phyloP scores from a whole-genome alignment of 768 basidiomycete genomes.

The Cyclocybe cylindracea region DNA sequence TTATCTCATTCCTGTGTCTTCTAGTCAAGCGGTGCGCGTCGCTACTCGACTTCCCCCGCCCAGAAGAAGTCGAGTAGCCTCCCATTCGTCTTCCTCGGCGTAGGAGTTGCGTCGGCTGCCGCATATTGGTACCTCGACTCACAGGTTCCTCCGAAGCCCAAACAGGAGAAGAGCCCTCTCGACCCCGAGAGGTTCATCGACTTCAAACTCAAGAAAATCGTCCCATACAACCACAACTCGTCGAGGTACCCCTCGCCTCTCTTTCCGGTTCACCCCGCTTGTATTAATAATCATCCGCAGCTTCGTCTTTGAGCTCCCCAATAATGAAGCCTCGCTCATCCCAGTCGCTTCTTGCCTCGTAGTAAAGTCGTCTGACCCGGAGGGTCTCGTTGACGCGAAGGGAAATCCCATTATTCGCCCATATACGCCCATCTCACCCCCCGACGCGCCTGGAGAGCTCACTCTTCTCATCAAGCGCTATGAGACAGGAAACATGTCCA shows the following conservation, averaged over 20 bases:
- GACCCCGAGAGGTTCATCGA: conserved; percentile 76
- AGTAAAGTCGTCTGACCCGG: conserved; percentile 72
- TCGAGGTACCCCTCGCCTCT: conserved; percentile 50
- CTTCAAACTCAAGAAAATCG: conserved; percentile 79
- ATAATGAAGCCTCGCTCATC: conserved; percentile 74
- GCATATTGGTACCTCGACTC: conserved; percentile 54
- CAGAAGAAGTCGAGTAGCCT: conserved; percentile 50
- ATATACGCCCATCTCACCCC: conserved; percentile 88
- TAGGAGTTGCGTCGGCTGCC: conserved; percentile 43
- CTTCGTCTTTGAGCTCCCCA: conserved; percentile 80
- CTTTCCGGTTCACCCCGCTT: conserved; percentile 1
- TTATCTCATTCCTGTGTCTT: conserved; percentile 1
- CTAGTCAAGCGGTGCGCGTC: conserved; percentile 38
- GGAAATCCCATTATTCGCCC: conserved; percentile 89
- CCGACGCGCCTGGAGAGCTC: conserved; percentile 75
- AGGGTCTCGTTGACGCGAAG: conserved; percentile 66
- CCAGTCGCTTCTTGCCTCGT: conserved; percentile 80
- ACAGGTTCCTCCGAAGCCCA: conserved; percentile 26
- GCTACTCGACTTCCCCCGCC: conserved; percentile 41
- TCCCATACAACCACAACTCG: conserved; percentile 95
- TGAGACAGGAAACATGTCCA: conserved; percentile 81
- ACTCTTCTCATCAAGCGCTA: conserved; percentile 85
- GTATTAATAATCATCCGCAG: conserved; percentile 31
- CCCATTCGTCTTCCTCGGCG: conserved; percentile 49
- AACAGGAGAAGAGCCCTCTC: conserved; percentile 67